Conservation (phyloP, 176 grass and related monocot genomes). For the Oryza australiensis region DNA sequence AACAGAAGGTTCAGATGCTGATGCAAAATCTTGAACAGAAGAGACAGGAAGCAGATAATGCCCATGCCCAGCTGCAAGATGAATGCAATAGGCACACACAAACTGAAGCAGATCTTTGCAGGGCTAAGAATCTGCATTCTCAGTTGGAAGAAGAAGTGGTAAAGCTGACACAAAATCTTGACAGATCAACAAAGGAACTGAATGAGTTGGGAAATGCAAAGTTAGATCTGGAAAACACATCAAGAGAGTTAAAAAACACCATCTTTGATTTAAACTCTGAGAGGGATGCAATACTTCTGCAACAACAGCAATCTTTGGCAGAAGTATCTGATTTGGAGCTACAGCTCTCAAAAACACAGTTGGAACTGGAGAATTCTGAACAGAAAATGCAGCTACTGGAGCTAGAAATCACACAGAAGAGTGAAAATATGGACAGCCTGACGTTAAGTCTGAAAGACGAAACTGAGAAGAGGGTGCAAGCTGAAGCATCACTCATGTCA, state of each 20-base stretch:
- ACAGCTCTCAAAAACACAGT: constrained; percentile 34
- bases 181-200: constrained; percentile 26
- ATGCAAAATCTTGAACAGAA: constrained; percentile 49
- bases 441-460: constrained; percentile 43
- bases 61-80: constrained; percentile 40
- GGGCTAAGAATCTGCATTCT: constrained; percentile 35
- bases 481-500: constrained; percentile 36
- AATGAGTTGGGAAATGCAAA: constrained; percentile 41
- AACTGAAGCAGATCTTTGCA: constrained; percentile 50
- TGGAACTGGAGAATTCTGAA: constrained; percentile 52
- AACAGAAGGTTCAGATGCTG: constrained; percentile 50
- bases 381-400: constrained; percentile 47
- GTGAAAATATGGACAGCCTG: constrained; percentile 34
- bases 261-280: constrained; percentile 39
- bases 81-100: constrained; percentile 46
- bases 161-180: constrained; percentile 44
- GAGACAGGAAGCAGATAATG: constrained; percentile 36
- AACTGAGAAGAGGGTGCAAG: constrained; percentile 43
- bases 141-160: constrained; percentile 44
- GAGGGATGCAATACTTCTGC: constrained; percentile 43
- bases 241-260: constrained; percentile 43
- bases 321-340: constrained; percentile 54
- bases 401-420: constrained; percentile 55
- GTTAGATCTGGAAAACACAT: constrained; percentile 41
- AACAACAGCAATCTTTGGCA: constrained; percentile 38